phyloP scores from a whole-genome alignment of 73 alveolate species.

The Paramecium caudatum region DNA sequence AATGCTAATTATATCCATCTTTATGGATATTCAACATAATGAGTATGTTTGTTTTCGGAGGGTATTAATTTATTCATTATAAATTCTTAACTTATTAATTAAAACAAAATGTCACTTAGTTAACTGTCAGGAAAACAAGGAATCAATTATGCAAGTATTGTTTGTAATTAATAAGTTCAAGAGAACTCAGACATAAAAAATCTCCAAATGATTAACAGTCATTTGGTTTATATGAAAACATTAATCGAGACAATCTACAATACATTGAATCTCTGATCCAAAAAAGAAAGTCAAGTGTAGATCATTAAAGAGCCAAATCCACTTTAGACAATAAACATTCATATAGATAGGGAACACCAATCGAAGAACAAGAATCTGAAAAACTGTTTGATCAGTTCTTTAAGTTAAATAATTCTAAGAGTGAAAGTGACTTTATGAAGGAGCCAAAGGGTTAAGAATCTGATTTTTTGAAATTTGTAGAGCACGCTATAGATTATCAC shows the following conservation, averaged over 20 bases:
- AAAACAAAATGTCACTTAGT: constrained; percentile 55
- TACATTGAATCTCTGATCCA: not conserved
- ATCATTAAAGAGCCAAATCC: constrained; percentile 52
- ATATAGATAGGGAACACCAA: not conserved
- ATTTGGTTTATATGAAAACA: constrained; percentile 22
- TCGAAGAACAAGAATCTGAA: not conserved
- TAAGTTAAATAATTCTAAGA: constrained; percentile 32
- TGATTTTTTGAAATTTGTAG: constrained; percentile 53
- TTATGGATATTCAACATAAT: not conserved
- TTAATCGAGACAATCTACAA: not conserved
- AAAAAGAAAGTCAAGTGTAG: constrained; percentile 22
- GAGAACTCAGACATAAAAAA: constrained; percentile 69
- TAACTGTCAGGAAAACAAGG: constrained; percentile 34
- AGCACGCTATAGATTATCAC: constrained; percentile 43
- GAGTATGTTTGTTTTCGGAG: not conserved
- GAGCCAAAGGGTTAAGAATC: not conserved
- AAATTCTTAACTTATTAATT: too few species aligned
- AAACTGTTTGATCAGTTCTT: constrained; percentile 48
- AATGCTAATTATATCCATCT: not conserved
- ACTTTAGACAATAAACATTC: constrained; percentile 7
- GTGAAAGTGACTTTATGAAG: constrained; percentile 40
- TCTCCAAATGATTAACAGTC: constrained; percentile 62
- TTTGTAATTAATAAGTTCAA: constrained; percentile 9
- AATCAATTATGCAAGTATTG: constrained; percentile 65
- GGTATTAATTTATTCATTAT: not conserved